Evolutionary conservation across 2,329 filamentous ascomycete genomes (phyloP), one percentile per base, ranked within the genome.

Genomic region (Neonectria faginata): DNA sequence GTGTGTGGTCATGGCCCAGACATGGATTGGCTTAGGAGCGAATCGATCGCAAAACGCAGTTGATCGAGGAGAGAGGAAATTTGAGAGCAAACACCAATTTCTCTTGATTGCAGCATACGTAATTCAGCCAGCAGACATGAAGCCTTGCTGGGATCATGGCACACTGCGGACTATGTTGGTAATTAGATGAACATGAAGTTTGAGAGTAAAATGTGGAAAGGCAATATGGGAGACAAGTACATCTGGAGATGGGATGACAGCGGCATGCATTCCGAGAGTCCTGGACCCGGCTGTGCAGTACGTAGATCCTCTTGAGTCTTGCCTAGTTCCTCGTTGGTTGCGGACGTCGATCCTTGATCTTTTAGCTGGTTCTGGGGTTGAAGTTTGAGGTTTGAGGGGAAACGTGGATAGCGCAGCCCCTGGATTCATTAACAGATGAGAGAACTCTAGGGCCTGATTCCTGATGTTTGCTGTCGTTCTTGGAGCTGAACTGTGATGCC

Each of bases 181-280:
- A 50, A 50, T 33, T 10, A 10, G 29, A 22, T 14, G 39, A 45
- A 18, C 20, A 18, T 36, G 29, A 10, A 33, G 14, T 33, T 51
- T 25, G 36, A 45, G 18, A 29, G 16, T 3, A 25, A 39, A 1
- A 39, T 39, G 36, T n/a, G 36, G 36, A 6, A n/a, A n/a, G 36
- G 36, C 14, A 39, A 39, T n/a, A 31, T 27, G 25, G 11, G 41
- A 25, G 48, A 27, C 36, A 11, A 25, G 14, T 39, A 8, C 6
- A 4, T n/a, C 16, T 16, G 12, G 27, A 56, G 57, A 67, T 59
- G 67, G 48, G 65, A 72, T 68, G 70, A 68, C 67, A 72, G 67
- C 70, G 67, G 70, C 59, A 65, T 29, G 47, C 16, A 18, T 57
- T 56, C 47, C 65, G 39, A 56, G 33, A 55, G 56, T 16, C 51